These are phyloP conservation scores for Prunus campanulata DNA, from an alignment of 306 rosid species.

Conservation along the genomic window DNA sequence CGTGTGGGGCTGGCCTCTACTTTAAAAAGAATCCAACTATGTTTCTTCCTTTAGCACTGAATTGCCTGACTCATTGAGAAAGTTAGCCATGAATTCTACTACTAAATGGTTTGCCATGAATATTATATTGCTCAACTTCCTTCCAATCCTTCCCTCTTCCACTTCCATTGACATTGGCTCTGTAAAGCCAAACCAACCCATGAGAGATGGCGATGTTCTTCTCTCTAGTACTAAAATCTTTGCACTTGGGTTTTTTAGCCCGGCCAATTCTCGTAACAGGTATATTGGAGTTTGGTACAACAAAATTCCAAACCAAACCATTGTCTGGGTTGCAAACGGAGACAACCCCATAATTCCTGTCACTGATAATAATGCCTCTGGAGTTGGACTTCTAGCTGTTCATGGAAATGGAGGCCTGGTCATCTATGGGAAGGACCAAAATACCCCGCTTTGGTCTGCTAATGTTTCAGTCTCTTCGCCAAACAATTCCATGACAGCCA, in stretches of 20 bases:
- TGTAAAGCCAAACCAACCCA: neutral
- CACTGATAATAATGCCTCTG: no score
- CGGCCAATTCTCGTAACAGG: conserved; percentile 23
- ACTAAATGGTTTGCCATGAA: no score
- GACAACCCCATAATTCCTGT: conserved; percentile 31
- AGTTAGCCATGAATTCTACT: no score
- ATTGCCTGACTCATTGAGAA: no score
- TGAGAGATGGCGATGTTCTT: conserved; percentile 51
- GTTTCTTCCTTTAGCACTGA: no score
- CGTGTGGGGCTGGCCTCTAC: no score
- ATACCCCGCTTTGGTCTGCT: conserved; percentile 10
- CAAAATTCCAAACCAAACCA: conserved; percentile 19
- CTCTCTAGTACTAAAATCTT: conserved; percentile 39
- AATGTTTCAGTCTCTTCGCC: conserved; percentile 1
- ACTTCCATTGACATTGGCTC: no score
- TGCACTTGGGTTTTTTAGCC: conserved; percentile 61
- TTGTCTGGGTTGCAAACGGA: conserved; percentile 73
- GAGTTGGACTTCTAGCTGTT: conserved; percentile 24
- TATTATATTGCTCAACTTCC: no score
- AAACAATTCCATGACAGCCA: conserved; percentile 11
- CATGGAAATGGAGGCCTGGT: conserved; percentile 16
- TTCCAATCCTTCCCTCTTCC: no score
- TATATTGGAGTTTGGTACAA: conserved; percentile 58
- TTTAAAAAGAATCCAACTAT: no score
- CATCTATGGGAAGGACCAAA: conserved; percentile 1